phyloP scores from a whole-genome alignment of 257 asterid species.

The Nicotiana sylvestris region DNA sequence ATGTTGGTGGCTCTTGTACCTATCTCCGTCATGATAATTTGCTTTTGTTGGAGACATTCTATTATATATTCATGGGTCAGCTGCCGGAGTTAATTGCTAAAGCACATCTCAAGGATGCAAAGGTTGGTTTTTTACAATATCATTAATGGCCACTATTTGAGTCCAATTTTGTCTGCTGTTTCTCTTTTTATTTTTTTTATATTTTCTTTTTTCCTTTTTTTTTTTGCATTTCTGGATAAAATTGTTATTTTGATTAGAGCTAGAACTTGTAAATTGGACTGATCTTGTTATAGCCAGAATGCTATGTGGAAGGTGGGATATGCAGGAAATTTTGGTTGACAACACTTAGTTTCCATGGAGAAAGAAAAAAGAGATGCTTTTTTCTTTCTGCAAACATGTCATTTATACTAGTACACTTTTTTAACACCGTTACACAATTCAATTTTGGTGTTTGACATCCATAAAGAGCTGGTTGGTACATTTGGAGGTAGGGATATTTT shows the following conservation, averaged over 20 bases:
- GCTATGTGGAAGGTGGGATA: neutral
- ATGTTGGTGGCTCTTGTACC: slow-evolving; percentile 65
- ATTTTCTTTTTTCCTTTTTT: neutral
- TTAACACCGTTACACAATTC: neutral
- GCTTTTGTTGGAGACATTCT: slow-evolving; percentile 76
- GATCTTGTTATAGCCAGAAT: neutral
- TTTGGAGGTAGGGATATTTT: neutral
- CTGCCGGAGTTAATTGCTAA: slow-evolving; percentile 80
- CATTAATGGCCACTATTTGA: neutral
- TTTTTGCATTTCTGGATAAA: neutral
- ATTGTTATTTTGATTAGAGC: neutral
- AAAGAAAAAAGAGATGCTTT: neutral
- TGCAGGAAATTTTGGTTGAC: neutral
- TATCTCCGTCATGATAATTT: slow-evolving; percentile 82
- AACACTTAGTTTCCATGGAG: neutral
- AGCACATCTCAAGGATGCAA: slow-evolving; percentile 44
- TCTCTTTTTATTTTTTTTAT: neutral
- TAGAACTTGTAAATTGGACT: neutral
- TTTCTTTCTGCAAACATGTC: neutral
- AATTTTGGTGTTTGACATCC: neutral
- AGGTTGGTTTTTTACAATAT: slow-evolving; percentile 44
- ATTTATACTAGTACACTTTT: neutral
- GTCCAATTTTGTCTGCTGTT: neutral
- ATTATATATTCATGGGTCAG: slow-evolving; percentile 74
- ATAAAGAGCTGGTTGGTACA: neutral